These are phyloP conservation scores for Tieghemiomyces parasiticus DNA, from an alignment of 192 early-diverging fungal genomes.

Conservation along the genomic window DNA sequence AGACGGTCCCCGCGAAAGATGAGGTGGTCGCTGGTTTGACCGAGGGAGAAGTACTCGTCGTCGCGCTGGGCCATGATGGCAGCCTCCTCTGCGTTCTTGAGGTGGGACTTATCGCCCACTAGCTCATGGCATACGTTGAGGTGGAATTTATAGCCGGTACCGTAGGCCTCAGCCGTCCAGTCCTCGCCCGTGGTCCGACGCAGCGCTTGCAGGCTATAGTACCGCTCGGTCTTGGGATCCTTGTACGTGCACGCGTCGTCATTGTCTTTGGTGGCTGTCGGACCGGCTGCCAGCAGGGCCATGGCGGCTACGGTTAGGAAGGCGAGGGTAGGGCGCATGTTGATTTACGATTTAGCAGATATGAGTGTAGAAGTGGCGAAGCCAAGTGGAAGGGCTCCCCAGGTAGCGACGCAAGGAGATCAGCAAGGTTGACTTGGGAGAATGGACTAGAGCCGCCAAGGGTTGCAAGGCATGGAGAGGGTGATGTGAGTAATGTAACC, in stretches of 20 bases:
- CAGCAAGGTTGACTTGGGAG: no score
- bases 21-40: constrained; percentile 14
- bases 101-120: constrained; percentile 6
- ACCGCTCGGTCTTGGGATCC: constrained; percentile 1
- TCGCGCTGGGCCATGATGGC: constrained; percentile 16
- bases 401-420: no score
- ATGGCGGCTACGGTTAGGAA: no score
- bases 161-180: constrained; percentile 17
- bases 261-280: not conserved
- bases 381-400: no score
- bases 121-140: constrained; percentile 23
- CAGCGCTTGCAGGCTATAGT: constrained; percentile 24
- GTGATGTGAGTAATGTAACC: no score
- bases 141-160: constrained; percentile 21
- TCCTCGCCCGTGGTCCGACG: constrained; percentile 9
- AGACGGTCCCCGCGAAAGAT: constrained; percentile 21
- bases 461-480: no score
- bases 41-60: constrained; percentile 15
- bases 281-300: no score
- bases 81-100: constrained; percentile 2
- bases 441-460: no score
- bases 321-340: no score
- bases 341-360: no score
- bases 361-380: no score
- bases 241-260: not conserved